Base-by-base conservation (phyloP, 2,329 filamentous ascomycete genomes). In the Aspergillus melleus region DNA sequence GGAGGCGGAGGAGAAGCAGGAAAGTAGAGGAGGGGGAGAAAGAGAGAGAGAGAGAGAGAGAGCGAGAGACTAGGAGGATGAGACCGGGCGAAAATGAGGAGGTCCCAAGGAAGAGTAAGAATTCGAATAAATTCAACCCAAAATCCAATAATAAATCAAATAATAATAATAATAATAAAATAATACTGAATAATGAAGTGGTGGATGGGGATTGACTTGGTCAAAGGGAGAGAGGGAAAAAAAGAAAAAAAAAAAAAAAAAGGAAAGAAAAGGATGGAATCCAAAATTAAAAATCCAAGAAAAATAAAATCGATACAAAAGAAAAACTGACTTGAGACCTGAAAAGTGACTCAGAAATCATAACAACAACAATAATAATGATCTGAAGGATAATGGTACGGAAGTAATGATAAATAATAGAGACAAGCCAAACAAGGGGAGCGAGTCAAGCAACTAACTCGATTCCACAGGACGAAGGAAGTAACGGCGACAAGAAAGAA, bases 21-120 rank as follows among this genome's bases (percentile, higher is more conserved):
- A 69, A 70, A 22, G 69, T 73, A 70, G 59, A 64, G 62, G 51
- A 70, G 57, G 51, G 70, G 57, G 69, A 74, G 39, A 58, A 64
- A 6, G 71, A 68, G 52, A 39, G 42, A 55, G 47, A 53, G 47
- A 56, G 20, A 49, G 55, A 42, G 46, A 55, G 53, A 67, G 66
- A 70, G 56, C 74, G 74, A 55, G 69, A 74, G 42, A 57, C 63
- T 4, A 72, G 68, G 52, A 39, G 39, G 53, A 42, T 55, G 51
- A 57, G 22, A 32, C 56, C 32, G 47, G 51, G 44, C 32, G 29
- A 58, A 39, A 55, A 59, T 46, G 58, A 53, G 55, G 30, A 47
- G 47, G 60, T 47, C 12, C 59, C 44, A 20, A 52, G 30, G 50
- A 52, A 52, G 50, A 16, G 32, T 52, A 22, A 52, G 24, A 52